Evolutionary conservation across 768 basidiomycete species (phyloP), one percentile per base, ranked within the genome.

Genomic region (Cyathus striatus): DNA sequence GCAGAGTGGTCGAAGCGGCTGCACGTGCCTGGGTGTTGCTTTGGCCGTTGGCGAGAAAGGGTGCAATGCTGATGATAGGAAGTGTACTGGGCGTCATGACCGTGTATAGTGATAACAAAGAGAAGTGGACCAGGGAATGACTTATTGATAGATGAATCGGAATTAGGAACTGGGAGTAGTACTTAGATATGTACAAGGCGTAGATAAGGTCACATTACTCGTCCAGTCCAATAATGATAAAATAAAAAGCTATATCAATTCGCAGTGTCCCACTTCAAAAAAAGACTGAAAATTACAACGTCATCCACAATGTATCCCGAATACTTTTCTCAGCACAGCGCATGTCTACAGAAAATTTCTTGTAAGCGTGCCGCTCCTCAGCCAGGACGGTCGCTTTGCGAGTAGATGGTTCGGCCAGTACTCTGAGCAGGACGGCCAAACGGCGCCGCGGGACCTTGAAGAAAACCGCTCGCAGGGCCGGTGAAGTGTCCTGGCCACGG

Each of bases 61-160:
- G 83, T 2, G 76, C 64, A 37, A 91, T 80, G 54, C 76, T 71
- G 56, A 92, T 87, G 36, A 90, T 74, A 2, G 90, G 90, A 3
- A 92, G 72, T 16, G 50, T 42, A 39, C 44, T 38, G 7, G 37
- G 10, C 26, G n/a, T n/a, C n/a, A n/a, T n/a, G n/a, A n/a, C n/a
- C 40, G 24, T 27, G n/a, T 10, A 10, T 26, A 30, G 12, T 6
- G 23, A 27, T 26, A 12, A n/a, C 24, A n/a, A n/a, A n/a, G n/a
- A n/a, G n/a, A n/a, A n/a, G n/a, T n/a, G n/a, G n/a, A n/a, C n/a
- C n/a, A n/a, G n/a, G n/a, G n/a, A n/a, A n/a, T n/a, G n/a, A n/a
- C n/a, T n/a, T n/a, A n/a, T n/a, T n/a, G n/a, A n/a, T n/a, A n/a
- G n/a, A n/a, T n/a, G n/a, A n/a, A n/a, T n/a, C n/a, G n/a, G n/a